These are phyloP conservation scores for Neoboletus magnificus DNA, from an alignment of 768 basidiomycete species.

Conservation along the genomic window DNA sequence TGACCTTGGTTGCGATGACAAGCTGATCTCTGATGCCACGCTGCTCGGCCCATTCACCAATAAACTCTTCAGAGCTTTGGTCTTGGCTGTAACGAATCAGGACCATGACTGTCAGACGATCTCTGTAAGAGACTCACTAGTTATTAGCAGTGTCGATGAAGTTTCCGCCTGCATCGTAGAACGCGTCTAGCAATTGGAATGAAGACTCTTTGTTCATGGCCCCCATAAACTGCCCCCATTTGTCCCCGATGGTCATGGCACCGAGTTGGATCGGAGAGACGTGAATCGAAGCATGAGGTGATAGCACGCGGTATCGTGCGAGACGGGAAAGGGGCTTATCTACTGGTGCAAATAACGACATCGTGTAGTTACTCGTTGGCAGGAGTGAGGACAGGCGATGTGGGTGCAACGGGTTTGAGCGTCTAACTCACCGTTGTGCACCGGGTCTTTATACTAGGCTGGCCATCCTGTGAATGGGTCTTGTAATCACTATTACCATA, in stretches of 20 bases:
- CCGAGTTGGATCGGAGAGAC: slow-evolving; percentile 50
- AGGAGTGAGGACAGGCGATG: neutral
- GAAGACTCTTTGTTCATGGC: slow-evolving; percentile 40
- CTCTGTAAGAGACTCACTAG: slow-evolving; percentile 32
- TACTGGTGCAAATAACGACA: slow-evolving; percentile 7
- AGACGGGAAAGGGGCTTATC: slow-evolving; percentile 33
- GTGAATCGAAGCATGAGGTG: slow-evolving; percentile 40
- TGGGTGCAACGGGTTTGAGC: neutral
- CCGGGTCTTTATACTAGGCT: neutral
- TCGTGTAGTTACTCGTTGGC: neutral
- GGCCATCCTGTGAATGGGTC: neutral
- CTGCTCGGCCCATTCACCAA: slow-evolving; percentile 47
- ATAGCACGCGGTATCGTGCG: slow-evolving; percentile 39
- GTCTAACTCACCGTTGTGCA: neutral
- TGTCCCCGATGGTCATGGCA: slow-evolving; percentile 46
- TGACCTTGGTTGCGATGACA: slow-evolving; percentile 42
- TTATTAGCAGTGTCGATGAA: slow-evolving; percentile 47
- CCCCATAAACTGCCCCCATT: slow-evolving; percentile 40
- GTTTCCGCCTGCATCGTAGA: slow-evolving; percentile 45
- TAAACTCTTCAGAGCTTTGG: slow-evolving; percentile 40
- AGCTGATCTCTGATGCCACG: slow-evolving; percentile 43
- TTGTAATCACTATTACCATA: neutral
- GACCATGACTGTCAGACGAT: neutral
- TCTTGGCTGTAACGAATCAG: slow-evolving; percentile 29
- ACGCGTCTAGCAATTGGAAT: slow-evolving; percentile 47